Percentiles rank a stretch among this genome's conserved stretches.
These are phyloP conservation scores for Microcera coccophila DNA, from an alignment of 2,329 filamentous ascomycete genomes.

Conservation along the genomic window DNA sequence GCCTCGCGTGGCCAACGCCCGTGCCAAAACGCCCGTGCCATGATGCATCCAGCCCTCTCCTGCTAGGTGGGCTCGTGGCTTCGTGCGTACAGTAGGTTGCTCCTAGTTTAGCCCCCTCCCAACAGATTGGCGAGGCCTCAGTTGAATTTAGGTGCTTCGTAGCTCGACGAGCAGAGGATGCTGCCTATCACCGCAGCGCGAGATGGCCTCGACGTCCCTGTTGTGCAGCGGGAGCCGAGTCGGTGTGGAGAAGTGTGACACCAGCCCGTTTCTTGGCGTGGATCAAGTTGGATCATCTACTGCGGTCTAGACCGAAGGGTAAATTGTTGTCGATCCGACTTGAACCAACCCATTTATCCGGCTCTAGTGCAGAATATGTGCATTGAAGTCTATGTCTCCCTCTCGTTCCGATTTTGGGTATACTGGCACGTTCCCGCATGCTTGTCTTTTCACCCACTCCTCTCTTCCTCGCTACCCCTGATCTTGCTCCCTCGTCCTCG, in stretches of 20 bases:
- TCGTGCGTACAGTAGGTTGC: too few species aligned
- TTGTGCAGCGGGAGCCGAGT: slow-evolving; percentile 9
- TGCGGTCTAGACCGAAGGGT: slow-evolving; percentile 22
- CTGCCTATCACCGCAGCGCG: slow-evolving; percentile 15
- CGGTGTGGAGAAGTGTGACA: slow-evolving; percentile 7
- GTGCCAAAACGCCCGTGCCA: too few species aligned
- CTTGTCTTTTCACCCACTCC: background rate
- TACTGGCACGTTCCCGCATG: background rate
- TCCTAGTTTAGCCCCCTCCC: slow-evolving; percentile 13
- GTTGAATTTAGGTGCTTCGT: too few species aligned
- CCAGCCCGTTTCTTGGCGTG: slow-evolving; percentile 2
- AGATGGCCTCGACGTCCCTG: slow-evolving; percentile 8
- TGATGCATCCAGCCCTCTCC: too few species aligned
- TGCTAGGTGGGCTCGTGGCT: too few species aligned
- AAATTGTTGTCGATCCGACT: slow-evolving; percentile 21
- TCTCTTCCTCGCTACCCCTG: slow-evolving; percentile 3
- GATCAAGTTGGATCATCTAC: slow-evolving; percentile 1
- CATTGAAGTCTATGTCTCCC: slow-evolving; percentile 6
- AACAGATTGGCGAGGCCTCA: slow-evolving; percentile 21
- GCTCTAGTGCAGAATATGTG: slow-evolving; percentile 7
- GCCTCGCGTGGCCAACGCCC: too few species aligned
- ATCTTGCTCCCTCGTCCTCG: background rate
- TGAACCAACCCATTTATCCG: slow-evolving; percentile 9
- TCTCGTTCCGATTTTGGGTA: too few species aligned
- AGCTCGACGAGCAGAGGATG: too few species aligned